Evolutionary conservation across 148 eudicot species (phyloP), one percentile per base, ranked within the genome.

Genomic region (Salicornia ramosissima): DNA sequence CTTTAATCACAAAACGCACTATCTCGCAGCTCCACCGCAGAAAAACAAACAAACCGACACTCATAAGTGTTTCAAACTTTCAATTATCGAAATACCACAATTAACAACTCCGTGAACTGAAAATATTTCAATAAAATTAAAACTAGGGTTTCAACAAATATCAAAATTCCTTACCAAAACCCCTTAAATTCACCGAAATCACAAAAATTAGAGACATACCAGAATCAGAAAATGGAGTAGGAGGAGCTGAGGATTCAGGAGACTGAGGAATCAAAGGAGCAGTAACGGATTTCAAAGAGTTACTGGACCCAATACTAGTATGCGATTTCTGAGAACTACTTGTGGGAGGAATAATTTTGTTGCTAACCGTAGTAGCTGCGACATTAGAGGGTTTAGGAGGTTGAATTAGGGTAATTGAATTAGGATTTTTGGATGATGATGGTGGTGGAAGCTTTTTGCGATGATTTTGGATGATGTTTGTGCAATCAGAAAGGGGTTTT

Each of bases 401-500:
- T 34, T 67, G 51, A 74, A 49, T 46, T 56, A 73, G 71, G 71
- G 62, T 72, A 62, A 52, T 8, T 2, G 42, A 26, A 12, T 22
- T 60, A 22, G 52, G 36, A 0, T 8, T 33, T 5, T 49, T 33
- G 6, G 51, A 22, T 14, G 56, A 30, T 14, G 43, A 5, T 40
- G 22, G 31, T 31, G 10, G 7, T 19, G 19, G 68, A 21, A 39
- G 66, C 8, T 46, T 31, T 56, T 52, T 74, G 45, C 59, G 75
- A 22, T 49, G 70, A 70, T 45, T 60, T 40, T 55, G 69, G 54
- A 21, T 39, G n/a, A 30, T 65, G 34, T 77, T 77, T 5, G 80
- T 65, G 63, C 75, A 59, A 67, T 77, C 76, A 1, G 80, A 67
- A 54, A 77, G 80, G 68, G 80, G 80, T 77, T 77, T 71, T 28